These are phyloP conservation scores for Ophiocordyceps camponoti-saundersi DNA, from an alignment of 2,329 filamentous ascomycete species.

Conservation along the genomic window DNA sequence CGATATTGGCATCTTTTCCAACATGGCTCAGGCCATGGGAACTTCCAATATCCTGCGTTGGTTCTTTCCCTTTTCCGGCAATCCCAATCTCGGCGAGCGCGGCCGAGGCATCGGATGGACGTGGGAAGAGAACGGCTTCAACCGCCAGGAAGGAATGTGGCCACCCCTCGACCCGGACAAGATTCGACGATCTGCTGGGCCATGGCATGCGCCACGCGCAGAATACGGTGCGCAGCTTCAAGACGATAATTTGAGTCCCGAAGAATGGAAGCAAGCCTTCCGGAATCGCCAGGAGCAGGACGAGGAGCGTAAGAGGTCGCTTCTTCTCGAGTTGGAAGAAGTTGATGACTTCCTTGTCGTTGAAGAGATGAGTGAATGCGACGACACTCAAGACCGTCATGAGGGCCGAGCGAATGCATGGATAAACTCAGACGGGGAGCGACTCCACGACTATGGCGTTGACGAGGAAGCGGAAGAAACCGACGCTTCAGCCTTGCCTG, in stretches of 20 bases:
- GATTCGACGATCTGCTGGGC: constrained; percentile 22
- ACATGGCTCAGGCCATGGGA: constrained; percentile 63
- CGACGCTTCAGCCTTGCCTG: constrained; percentile 5
- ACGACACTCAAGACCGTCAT: constrained; percentile 12
- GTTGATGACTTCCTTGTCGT: constrained; percentile 35
- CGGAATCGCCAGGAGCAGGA: constrained; percentile 30
- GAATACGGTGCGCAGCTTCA: constrained; percentile 15
- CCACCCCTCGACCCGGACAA: constrained; percentile 48
- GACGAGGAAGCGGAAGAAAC: constrained; percentile 50
- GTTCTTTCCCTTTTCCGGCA: constrained; percentile 49
- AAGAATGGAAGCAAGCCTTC: constrained; percentile 32
- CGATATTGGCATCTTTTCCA: constrained; percentile 58
- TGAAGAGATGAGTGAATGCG: constrained; percentile 39
- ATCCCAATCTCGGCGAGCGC: constrained; percentile 22
- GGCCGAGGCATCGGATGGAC: constrained; percentile 32
- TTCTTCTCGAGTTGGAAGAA: constrained; percentile 34
- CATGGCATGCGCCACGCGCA: constrained; percentile 19
- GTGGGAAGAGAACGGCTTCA: constrained; percentile 65
- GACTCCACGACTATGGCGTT: constrained; percentile 60
- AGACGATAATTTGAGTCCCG: constrained; percentile 19
- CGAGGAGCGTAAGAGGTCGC: constrained; percentile 18
- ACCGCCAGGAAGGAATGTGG: constrained; percentile 44
- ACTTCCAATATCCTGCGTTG: constrained; percentile 47
- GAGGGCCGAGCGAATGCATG: constrained; percentile 31
- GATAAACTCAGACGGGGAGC: constrained; percentile 61